These are phyloP conservation scores for Mycena crocata DNA, from an alignment of 768 basidiomycete genomes.

Conservation along the genomic window DNA sequence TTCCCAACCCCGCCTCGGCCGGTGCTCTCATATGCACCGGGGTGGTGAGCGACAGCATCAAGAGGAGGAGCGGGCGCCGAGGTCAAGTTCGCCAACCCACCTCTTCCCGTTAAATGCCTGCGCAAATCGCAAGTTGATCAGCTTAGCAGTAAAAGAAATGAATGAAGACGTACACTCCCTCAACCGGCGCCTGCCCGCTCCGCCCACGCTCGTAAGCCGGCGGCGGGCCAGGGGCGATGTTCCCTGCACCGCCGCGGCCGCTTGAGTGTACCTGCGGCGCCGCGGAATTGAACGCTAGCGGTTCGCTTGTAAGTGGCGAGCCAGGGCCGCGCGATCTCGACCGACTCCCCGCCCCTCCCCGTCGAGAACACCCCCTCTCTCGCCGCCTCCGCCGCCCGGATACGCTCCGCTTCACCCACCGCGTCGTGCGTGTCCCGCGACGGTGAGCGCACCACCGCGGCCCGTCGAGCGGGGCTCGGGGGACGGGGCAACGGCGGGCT, in stretches of 20 bases:
- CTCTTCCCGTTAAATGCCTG: slow-evolving; percentile 77
- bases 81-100: slow-evolving; percentile 72
- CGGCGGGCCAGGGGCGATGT: slow-evolving; percentile 53
- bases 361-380: slow-evolving; percentile 59
- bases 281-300: too few relatives aligned
- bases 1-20: slow-evolving; percentile 78
- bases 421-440: too few relatives aligned
- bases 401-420: too few relatives aligned
- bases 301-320: slow-evolving; percentile 12
- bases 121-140: background rate
- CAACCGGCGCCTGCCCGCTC: slow-evolving; percentile 45
- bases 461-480: too few relatives aligned
- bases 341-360: slow-evolving; percentile 71
- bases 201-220: slow-evolving; percentile 39
- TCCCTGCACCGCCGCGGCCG: slow-evolving; percentile 76
- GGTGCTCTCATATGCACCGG: slow-evolving; percentile 49
- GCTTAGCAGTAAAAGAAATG: background rate
- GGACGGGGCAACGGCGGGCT: too few relatives aligned
- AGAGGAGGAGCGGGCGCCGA: slow-evolving; percentile 48
- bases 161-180: slow-evolving; percentile 49
- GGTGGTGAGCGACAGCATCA: slow-evolving; percentile 43
- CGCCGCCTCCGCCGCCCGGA: too few relatives aligned
- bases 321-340: slow-evolving; percentile 64
- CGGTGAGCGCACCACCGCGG: too few relatives aligned
- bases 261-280: slow-evolving; percentile 57